A percentile compares a stretch with the other conserved stretches of the same genome.
These are phyloP conservation scores for Podospora comata DNA, from an alignment of 495 filamentous ascomycete genomes.

Conservation along the genomic window DNA sequence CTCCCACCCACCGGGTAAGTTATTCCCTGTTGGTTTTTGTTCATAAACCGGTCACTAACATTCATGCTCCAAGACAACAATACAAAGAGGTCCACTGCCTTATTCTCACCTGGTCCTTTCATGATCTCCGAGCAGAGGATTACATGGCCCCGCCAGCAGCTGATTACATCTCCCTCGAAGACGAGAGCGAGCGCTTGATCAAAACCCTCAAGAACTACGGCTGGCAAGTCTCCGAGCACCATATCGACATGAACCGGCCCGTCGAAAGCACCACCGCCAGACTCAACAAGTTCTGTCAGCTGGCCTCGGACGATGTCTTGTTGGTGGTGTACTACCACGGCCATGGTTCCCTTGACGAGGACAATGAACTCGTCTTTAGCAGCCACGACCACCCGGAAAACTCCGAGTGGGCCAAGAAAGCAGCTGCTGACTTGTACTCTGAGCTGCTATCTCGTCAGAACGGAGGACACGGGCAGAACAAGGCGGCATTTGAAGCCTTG, in stretches of 20 bases:
- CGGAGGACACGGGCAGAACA: constrained; percentile 17
- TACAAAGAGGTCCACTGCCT: constrained; percentile 32
- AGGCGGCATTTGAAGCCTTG: constrained; percentile 19
- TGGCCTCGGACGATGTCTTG: constrained; percentile 30
- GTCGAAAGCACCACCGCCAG: constrained; percentile 15
- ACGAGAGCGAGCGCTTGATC: constrained; percentile 32
- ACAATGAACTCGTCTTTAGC: constrained; percentile 37
- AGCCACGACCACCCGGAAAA: constrained; percentile 36
- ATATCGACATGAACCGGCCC: constrained; percentile 31
- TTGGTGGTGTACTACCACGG: constrained; percentile 38
- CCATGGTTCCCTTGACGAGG: constrained; percentile 33
- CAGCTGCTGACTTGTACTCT: constrained; percentile 34
- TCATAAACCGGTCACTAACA: constrained; percentile 7
- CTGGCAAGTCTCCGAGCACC: constrained; percentile 29
- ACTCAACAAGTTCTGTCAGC: constrained; percentile 26
- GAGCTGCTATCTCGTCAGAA: constrained; percentile 24
- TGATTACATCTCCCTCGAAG: constrained; percentile 33
- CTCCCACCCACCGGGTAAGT: constrained; percentile 17
- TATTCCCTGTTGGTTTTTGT: not conserved
- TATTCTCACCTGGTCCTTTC: constrained; percentile 35
- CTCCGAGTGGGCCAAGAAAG: constrained; percentile 29
- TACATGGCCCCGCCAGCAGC: constrained; percentile 27
- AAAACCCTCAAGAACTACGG: constrained; percentile 30
- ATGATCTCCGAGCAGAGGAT: constrained; percentile 28
- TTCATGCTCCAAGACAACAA: constrained; percentile 9